phyloP scores from a whole-genome alignment of 805 yeast species.

The Candida coleopterorum region DNA sequence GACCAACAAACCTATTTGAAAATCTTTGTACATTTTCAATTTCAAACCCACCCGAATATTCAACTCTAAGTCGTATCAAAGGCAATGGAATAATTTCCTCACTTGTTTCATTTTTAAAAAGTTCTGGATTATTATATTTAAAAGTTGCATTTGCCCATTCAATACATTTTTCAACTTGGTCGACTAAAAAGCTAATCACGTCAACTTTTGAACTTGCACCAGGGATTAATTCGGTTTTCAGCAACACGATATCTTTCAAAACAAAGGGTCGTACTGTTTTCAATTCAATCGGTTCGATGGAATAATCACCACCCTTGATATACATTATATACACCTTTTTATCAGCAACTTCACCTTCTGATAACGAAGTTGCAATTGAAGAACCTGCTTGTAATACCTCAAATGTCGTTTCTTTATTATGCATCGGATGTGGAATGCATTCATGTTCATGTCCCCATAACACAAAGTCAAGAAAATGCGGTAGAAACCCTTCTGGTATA shows the following conservation, averaged over 20 bases:
- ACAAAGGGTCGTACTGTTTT: slow-evolving; percentile 78
- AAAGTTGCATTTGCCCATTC: slow-evolving; percentile 51
- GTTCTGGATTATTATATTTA: slow-evolving; percentile 28
- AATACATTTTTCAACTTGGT: slow-evolving; percentile 65
- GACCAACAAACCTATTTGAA: slow-evolving; percentile 85
- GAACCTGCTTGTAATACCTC: slow-evolving; percentile 90
- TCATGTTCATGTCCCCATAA: slow-evolving; percentile 99
- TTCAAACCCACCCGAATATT: slow-evolving; percentile 85
- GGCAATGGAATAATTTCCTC: slow-evolving; percentile 54
- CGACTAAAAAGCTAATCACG: slow-evolving; percentile 54
- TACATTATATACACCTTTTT: slow-evolving; percentile 73
- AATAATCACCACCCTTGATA: slow-evolving; percentile 52
- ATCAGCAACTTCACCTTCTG: slow-evolving; percentile 74
- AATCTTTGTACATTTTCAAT: slow-evolving; percentile 88
- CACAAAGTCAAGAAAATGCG: slow-evolving; percentile 74
- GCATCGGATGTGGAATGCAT: slow-evolving; percentile 67
- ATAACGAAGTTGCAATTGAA: slow-evolving; percentile 84
- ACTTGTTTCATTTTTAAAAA: slow-evolving; percentile 9
- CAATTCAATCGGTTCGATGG: slow-evolving; percentile 57
- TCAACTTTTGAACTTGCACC: slow-evolving; percentile 56
- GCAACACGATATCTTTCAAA: slow-evolving; percentile 59
- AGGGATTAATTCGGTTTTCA: slow-evolving; percentile 51
- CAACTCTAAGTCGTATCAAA: slow-evolving; percentile 74
- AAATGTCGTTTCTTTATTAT: slow-evolving; percentile 59
- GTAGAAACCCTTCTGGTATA: slow-evolving; percentile 80